These are phyloP conservation scores for Calonectria ilicicola DNA, from an alignment of 2,329 filamentous ascomycete genomes.

Conservation along the genomic window DNA sequence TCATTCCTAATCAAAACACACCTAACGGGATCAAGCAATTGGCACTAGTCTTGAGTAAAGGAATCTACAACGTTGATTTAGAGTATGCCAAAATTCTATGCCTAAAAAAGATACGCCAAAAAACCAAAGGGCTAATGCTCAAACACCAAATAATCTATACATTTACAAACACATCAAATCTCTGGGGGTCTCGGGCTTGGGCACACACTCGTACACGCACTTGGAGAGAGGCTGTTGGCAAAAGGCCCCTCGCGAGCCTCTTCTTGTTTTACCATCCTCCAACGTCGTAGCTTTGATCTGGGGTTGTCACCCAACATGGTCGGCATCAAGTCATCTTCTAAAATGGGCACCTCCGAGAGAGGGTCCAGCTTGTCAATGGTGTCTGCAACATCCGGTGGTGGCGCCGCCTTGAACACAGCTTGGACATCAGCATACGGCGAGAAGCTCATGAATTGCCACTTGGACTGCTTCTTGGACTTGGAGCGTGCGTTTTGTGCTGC, in stretches of 20 bases:
- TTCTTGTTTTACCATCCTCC: conserved; percentile 23
- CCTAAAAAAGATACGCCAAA: background rate
- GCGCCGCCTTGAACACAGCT: conserved; percentile 69
- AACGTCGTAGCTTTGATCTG: conserved; percentile 19
- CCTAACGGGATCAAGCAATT: background rate
- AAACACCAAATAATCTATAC: background rate
- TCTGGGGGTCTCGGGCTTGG: background rate
- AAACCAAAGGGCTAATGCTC: background rate
- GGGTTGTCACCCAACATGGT: conserved; percentile 38
- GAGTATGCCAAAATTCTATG: background rate
- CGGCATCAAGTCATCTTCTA: conserved; percentile 44
- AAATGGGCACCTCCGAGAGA: conserved; percentile 43
- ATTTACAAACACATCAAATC: background rate
- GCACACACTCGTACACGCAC: conserved; percentile 2
- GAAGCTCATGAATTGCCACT: conserved; percentile 60
- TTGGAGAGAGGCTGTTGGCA: background rate
- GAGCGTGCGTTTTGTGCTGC: conserved; percentile 32
- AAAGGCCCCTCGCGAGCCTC: background rate
- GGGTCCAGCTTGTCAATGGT: conserved; percentile 47
- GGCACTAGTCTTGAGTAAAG: background rate
- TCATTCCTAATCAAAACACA: background rate
- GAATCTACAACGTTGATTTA: background rate
- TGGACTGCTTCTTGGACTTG: conserved; percentile 39
- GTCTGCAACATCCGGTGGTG: conserved; percentile 56
- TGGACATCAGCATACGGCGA: conserved; percentile 72